These are phyloP conservation scores for Nyssa sinensis DNA, from an alignment of 148 eudicot species.

Conservation along the genomic window DNA sequence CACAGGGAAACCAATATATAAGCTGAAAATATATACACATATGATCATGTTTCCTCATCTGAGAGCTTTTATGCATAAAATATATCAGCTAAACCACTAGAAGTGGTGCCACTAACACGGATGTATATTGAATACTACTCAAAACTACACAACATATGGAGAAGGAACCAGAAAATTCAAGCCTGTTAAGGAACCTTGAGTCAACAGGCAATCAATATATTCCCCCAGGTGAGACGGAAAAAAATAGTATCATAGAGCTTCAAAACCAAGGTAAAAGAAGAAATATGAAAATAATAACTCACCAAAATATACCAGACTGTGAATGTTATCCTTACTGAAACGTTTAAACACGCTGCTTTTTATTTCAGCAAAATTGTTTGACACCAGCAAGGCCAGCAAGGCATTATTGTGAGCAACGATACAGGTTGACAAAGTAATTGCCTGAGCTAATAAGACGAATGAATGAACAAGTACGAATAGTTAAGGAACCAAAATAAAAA, in stretches of 20 bases:
- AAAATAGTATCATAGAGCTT: neutral
- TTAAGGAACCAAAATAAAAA: constrained; percentile 54
- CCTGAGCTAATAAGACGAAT: constrained; percentile 89
- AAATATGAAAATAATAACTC: constrained; percentile 21
- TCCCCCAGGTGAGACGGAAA: neutral
- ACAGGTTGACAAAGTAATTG: constrained; percentile 92
- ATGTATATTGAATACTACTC: no score
- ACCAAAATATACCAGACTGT: constrained; percentile 85
- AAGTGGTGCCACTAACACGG: no score
- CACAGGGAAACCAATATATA: neutral
- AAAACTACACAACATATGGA: no score
- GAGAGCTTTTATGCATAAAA: neutral
- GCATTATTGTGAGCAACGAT: constrained; percentile 98
- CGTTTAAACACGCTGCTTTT: constrained; percentile 98
- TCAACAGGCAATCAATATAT: neutral
- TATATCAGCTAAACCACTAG: neutral
- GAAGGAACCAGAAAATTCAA: no score
- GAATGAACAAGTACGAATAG: constrained; percentile 84
- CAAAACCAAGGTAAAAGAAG: neutral
- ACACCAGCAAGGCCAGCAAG: constrained; percentile 83
- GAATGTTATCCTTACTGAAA: constrained; percentile 91
- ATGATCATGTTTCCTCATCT: no score
- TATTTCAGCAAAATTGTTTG: constrained; percentile 93
- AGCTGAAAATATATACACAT: no score
- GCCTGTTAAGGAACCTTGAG: no score